Base-by-base conservation (phyloP, 345 rosid genomes). In the Turritis glabra region DNA sequence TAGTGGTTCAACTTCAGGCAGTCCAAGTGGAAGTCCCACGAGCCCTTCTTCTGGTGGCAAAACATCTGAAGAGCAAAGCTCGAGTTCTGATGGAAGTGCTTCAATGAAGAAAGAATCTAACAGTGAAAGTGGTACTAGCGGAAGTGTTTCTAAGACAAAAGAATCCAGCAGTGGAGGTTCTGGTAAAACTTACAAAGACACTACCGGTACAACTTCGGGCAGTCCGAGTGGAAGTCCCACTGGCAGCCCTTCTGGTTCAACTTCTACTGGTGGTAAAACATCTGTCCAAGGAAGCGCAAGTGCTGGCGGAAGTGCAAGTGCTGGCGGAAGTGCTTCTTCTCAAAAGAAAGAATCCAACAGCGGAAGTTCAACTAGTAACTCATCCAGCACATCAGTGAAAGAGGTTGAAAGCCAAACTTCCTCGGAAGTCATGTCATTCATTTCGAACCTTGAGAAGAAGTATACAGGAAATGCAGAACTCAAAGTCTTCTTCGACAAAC, bases 371-470 rank as follows among this genome's bases (percentile, higher is more conserved):
- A 0, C 15, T 1, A 10, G 23, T 12, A 40, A 5, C 17, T 27
- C 71, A 47, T 22, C 57, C 3, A 64, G 35, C 6, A 29, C 75
- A 37, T 26, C 70, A 22, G 52, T 56, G 26, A 63, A 70, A 47
- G 50, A 55, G 37, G 47, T 77, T 14, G 80, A 77, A 58, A 70
- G 10, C 12, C 32, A 70, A 13, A 77, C 76, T 33, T 43, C 75
- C 0, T 10, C 55, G 11, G 76, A 77, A 64, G 53, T 71, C 1
- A 77, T 56, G 76, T 29, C 67, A 13, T 77, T 77, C 33, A 69
- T 77, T 19, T 25, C 67, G 0, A 26, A 17, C 2, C 72, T 77
- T 14, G 80, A 77, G 72, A 64, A 77, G 76, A 77, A 71, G 61
- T 64, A 70, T 18, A 13, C 67, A 11, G 9, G 2, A 8, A 77